Conservation (phyloP, 139 green algal genomes). For the Coccomyxa sp. region DNA sequence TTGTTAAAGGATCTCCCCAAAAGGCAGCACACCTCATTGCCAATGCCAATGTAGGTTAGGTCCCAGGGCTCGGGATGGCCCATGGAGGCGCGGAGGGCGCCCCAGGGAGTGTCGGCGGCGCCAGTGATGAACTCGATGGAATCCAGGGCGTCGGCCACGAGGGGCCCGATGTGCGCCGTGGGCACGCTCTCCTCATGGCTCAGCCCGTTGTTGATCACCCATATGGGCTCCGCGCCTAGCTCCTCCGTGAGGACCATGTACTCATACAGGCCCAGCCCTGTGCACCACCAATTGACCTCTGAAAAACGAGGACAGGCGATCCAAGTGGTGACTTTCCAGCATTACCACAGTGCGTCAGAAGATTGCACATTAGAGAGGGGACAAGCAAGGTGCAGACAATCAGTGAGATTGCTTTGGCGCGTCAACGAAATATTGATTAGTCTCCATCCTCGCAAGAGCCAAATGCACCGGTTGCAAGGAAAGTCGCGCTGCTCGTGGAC, state of each 20-base stretch:
- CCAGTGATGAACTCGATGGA: slow-evolving; percentile 58
- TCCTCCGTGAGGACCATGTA: slow-evolving; percentile 56
- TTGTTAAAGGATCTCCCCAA: too few relatives aligned
- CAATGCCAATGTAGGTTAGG: slow-evolving; percentile 52
- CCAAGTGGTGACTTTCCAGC: too few relatives aligned
- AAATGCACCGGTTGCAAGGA: too few relatives aligned
- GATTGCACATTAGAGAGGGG: too few relatives aligned
- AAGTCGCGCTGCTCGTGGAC: too few relatives aligned
- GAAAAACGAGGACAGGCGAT: too few relatives aligned
- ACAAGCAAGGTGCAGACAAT: too few relatives aligned
- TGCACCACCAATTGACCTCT: neutral
- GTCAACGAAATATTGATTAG: too few relatives aligned
- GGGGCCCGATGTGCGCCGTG: neutral
- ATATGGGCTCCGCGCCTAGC: slow-evolving; percentile 45
- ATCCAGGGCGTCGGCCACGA: slow-evolving; percentile 25
- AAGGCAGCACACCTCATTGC: slow-evolving; percentile 47
- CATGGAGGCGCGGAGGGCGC: slow-evolving; percentile 41
- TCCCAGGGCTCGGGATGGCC: slow-evolving; percentile 46
- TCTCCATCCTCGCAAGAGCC: too few relatives aligned
- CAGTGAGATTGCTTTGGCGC: too few relatives aligned
- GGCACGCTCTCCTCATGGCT: slow-evolving; percentile 27
- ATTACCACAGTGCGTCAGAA: too few relatives aligned
- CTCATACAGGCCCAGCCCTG: slow-evolving; percentile 55
- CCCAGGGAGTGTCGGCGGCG: slow-evolving; percentile 31
- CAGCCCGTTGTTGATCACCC: slow-evolving; percentile 55